Conservation (phyloP, 352 stramenopile genomes). For the Pythium myriotylum region DNA sequence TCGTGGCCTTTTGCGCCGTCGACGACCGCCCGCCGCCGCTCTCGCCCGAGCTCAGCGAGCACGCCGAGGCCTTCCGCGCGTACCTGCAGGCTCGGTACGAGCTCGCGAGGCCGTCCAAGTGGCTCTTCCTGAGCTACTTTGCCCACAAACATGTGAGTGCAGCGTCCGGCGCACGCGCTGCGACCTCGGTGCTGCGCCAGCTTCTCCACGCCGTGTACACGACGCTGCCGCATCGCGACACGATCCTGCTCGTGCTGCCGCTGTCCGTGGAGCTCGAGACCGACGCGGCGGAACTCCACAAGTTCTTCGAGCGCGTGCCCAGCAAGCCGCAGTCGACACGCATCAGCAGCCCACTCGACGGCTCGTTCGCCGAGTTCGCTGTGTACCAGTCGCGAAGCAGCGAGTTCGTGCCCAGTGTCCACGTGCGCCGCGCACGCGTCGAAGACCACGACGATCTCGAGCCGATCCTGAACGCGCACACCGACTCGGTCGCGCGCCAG, state of each 20-base stretch:
- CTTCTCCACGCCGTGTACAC: slow-evolving; percentile 59
- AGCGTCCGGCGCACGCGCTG: slow-evolving; percentile 12
- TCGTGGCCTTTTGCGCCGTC: slow-evolving; percentile 69
- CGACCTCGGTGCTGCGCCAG: slow-evolving; percentile 39
- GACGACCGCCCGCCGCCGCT: slow-evolving; percentile 55
- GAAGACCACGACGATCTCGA: slow-evolving; percentile 85
- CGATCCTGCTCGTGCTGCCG: slow-evolving; percentile 58
- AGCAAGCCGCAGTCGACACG: not conserved
- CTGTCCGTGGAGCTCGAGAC: slow-evolving; percentile 45
- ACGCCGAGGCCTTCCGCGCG: slow-evolving; percentile 31
- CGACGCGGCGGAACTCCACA: slow-evolving; percentile 52
- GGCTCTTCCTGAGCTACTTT: slow-evolving; percentile 61
- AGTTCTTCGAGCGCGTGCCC: slow-evolving; percentile 48
- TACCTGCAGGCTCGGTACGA: slow-evolving; percentile 62
- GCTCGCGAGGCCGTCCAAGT: slow-evolving; percentile 44
- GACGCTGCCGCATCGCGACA: slow-evolving; percentile 40
- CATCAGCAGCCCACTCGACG: slow-evolving; percentile 13
- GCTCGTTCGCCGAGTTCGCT: slow-evolving; percentile 42
- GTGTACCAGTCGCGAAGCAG: slow-evolving; percentile 49
- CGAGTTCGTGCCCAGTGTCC: slow-evolving; percentile 45
- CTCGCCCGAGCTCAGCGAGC: slow-evolving; percentile 36
- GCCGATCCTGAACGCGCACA: slow-evolving; percentile 65
- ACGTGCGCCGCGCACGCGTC: slow-evolving; percentile 67
- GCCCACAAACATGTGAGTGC: slow-evolving; percentile 40
- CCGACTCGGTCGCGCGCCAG: slow-evolving; percentile 55